These are phyloP conservation scores for Macadamia tetraphylla DNA, from an alignment of 164 flowering plant genomes.

Conservation along the genomic window DNA sequence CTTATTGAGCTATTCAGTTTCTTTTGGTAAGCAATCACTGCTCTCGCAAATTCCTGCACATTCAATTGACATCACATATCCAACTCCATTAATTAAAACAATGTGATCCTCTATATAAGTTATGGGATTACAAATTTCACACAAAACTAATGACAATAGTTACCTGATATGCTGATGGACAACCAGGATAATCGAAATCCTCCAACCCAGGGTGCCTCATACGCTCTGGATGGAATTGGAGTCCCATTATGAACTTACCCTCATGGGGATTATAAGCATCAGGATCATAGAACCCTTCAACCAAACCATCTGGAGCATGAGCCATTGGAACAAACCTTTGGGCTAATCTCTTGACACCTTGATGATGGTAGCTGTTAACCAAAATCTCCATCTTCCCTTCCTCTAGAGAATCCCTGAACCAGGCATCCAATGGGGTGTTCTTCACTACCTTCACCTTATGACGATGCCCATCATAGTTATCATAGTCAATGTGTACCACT, in stretches of 20 bases:
- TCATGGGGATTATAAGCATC: constrained; percentile 85
- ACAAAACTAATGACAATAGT: not conserved
- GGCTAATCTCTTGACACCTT: constrained; percentile 83
- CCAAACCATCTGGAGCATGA: constrained; percentile 70
- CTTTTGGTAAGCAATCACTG: constrained; percentile 81
- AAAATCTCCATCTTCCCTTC: constrained; percentile 56
- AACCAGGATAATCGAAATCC: constrained; percentile 90
- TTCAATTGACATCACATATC: not conserved
- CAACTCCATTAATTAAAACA: not conserved
- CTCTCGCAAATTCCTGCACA: constrained; percentile 86
- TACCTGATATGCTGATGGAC: constrained; percentile 79
- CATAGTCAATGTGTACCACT: constrained; percentile 71
- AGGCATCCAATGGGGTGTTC: constrained; percentile 60
- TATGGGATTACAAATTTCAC: no score
- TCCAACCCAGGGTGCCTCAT: constrained; percentile 61
- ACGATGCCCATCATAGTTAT: constrained; percentile 86
- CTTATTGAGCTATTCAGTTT: constrained; percentile 40
- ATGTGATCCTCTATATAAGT: no score
- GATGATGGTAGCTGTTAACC: constrained; percentile 97
- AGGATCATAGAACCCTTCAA: constrained; percentile 92
- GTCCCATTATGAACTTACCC: constrained; percentile 93
- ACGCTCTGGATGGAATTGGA: constrained; percentile 93
- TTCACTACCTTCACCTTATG: constrained; percentile 63
- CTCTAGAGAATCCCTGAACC: constrained; percentile 75
- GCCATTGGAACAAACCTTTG: constrained; percentile 92